Percentiles rank a stretch among this genome's conserved stretches.
Conservation (phyloP, 2,329 filamentous ascomycete genomes). For the Fusarium sp. region DNA sequence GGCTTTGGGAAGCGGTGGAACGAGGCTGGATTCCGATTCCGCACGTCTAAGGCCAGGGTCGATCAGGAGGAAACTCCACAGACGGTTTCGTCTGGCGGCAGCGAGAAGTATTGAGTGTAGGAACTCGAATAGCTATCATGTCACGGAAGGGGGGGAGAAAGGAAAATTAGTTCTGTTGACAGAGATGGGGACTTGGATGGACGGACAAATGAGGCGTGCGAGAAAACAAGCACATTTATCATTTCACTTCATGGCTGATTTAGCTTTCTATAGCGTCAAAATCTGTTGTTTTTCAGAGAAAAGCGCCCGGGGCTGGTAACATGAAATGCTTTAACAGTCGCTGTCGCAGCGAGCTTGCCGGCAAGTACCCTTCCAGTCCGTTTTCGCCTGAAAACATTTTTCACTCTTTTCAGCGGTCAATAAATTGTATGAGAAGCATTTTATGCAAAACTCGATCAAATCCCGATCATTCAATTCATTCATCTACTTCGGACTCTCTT, state of each 20-base stretch:
- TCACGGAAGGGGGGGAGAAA: not conserved
- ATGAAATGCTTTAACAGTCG: not conserved
- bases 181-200: not conserved
- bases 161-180: not conserved
- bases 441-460: no score
- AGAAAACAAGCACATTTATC: not conserved
- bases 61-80: slow-evolving; percentile 3
- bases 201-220: not conserved
- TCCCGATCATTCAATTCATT: not conserved
- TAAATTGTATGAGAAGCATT: no score
- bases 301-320: no score
- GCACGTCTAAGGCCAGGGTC: slow-evolving; percentile 18
- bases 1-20: slow-evolving; percentile 25
- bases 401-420: no score
- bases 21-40: slow-evolving; percentile 25
- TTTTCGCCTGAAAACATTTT: not conserved
- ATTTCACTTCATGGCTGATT: not conserved
- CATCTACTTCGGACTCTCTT: not conserved
- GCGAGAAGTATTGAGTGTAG: slow-evolving; percentile 6
- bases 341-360: not conserved
- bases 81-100: slow-evolving; percentile 3
- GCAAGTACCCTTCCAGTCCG: not conserved
- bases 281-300: not conserved
- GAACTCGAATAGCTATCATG: not conserved
- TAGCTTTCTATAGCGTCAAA: not conserved